Percentiles rank a stretch among this genome's conserved stretches.
phyloP scores from a whole-genome alignment of 768 basidiomycete genomes.

The Suillus americanus region DNA sequence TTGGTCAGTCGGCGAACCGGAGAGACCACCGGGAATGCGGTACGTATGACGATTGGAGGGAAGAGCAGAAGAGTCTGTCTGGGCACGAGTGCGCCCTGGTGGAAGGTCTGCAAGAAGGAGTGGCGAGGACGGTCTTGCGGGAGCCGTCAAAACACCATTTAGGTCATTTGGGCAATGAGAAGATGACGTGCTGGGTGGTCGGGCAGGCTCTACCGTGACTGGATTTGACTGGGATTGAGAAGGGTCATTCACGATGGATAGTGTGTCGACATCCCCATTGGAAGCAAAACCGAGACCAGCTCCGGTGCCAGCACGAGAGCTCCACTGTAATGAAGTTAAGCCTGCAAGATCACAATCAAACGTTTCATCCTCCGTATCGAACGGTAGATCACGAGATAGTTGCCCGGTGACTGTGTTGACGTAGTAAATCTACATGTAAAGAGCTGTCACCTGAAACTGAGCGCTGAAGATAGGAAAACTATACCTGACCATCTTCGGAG shows the following conservation, averaged over 20 bases:
- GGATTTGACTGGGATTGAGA: neutral
- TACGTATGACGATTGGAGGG: conserved; percentile 10
- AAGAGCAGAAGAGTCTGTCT: conserved; percentile 18
- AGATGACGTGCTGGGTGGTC: neutral
- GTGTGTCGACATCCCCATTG: conserved; percentile 18
- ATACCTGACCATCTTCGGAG: conserved; percentile 76
- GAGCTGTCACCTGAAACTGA: neutral
- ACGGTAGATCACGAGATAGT: conserved; percentile 77
- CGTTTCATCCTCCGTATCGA: conserved; percentile 57
- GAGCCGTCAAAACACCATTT: neutral
- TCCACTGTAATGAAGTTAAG: conserved; percentile 47
- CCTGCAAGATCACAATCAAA: conserved; percentile 59
- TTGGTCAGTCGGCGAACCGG: conserved; percentile 10
- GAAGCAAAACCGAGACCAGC: conserved; percentile 45
- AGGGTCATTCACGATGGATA: neutral
- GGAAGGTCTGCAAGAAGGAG: neutral
- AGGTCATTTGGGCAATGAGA: conserved; percentile 1
- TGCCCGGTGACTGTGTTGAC: conserved; percentile 84
- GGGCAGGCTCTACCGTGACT: neutral
- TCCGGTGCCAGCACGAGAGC: conserved; percentile 49
- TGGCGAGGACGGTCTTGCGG: conserved; percentile 11
- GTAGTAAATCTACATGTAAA: conserved; percentile 75
- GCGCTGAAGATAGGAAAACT: conserved; percentile 12
- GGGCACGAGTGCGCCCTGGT: conserved; percentile 22
- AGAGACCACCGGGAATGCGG: conserved; percentile 12